phyloP scores from a whole-genome alignment of 768 basidiomycete species.

The Russula sp. region DNA sequence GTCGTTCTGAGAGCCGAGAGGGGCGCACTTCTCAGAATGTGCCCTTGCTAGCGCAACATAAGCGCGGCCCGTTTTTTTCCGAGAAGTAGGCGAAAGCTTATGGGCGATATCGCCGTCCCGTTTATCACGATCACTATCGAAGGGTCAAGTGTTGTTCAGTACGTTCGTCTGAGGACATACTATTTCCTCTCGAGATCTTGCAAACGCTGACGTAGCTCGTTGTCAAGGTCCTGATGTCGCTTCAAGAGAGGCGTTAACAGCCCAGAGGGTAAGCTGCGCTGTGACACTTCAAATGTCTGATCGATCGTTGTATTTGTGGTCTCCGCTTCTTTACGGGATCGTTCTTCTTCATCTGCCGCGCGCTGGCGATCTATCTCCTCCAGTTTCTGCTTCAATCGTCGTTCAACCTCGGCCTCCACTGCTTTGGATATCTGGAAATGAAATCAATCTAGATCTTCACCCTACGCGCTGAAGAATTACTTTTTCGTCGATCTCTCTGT shows the following conservation, averaged over 20 bases:
- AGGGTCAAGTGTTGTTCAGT: background rate
- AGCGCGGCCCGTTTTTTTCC: conserved; percentile 77
- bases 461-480: conserved; percentile 35
- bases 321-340: conserved; percentile 24
- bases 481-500: conserved; percentile 70
- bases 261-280: conserved; percentile 35
- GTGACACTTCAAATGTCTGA: conserved; percentile 22
- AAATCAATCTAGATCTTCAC: background rate
- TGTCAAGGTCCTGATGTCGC: conserved; percentile 62
- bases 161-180: conserved; percentile 38
- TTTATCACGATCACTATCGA: conserved; percentile 51
- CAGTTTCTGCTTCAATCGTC: conserved; percentile 63
- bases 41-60: conserved; percentile 80
- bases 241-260: conserved; percentile 57
- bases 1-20: background rate
- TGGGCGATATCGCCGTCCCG: conserved; percentile 57
- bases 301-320: conserved; percentile 37
- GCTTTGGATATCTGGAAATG: conserved; percentile 56
- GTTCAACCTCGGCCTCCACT: conserved; percentile 70
- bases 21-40: conserved; percentile 69
- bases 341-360: conserved; percentile 25
- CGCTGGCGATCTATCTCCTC: conserved; percentile 34
- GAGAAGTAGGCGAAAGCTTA: conserved; percentile 63
- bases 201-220: conserved; percentile 57
- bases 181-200: conserved; percentile 68